phyloP scores from a whole-genome alignment of 1,284 basidiomycete genomes.

The Erythrobasidium hasegawianum region DNA sequence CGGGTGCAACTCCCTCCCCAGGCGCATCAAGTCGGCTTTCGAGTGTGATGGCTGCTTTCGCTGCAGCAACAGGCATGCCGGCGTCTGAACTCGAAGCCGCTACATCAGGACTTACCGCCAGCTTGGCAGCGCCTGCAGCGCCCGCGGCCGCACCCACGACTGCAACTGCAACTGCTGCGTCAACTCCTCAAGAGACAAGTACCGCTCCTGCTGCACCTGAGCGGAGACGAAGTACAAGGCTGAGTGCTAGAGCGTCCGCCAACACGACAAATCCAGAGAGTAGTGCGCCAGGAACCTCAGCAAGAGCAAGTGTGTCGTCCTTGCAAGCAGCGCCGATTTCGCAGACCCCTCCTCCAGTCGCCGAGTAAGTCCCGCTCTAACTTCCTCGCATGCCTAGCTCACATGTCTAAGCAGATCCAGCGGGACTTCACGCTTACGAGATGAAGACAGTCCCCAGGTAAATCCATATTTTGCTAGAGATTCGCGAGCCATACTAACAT shows the following conservation, averaged over 20 bases:
- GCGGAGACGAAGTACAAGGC: conserved; percentile 72
- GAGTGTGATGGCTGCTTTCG: conserved; percentile 83
- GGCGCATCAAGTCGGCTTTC: conserved; percentile 63
- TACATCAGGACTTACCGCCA: conserved; percentile 19
- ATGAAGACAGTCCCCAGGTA: neutral
- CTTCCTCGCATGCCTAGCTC: no score
- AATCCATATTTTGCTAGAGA: neutral
- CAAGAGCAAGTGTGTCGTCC: no score
- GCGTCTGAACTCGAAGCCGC: conserved; percentile 22
- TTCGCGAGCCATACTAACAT: neutral
- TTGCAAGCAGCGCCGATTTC: no score
- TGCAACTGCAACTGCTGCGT: conserved; percentile 35
- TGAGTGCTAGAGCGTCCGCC: conserved; percentile 55
- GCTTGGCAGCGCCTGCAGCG: conserved; percentile 34
- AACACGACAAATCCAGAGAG: conserved; percentile 30
- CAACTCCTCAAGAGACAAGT: conserved; percentile 49
- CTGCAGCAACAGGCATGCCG: conserved; percentile 56
- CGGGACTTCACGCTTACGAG: no score
- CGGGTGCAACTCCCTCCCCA: conserved; percentile 7
- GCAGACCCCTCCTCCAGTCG: no score
- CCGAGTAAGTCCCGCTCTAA: no score
- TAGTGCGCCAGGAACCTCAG: no score
- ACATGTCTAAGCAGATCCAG: no score
- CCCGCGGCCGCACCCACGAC: conserved; percentile 50
- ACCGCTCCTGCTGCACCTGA: conserved; percentile 39